A percentile compares a stretch with the other conserved stretches of the same genome.
Evolutionary conservation across 2,329 filamentous ascomycete species (phyloP).

Genomic region (Neonectria magnoliae): DNA sequence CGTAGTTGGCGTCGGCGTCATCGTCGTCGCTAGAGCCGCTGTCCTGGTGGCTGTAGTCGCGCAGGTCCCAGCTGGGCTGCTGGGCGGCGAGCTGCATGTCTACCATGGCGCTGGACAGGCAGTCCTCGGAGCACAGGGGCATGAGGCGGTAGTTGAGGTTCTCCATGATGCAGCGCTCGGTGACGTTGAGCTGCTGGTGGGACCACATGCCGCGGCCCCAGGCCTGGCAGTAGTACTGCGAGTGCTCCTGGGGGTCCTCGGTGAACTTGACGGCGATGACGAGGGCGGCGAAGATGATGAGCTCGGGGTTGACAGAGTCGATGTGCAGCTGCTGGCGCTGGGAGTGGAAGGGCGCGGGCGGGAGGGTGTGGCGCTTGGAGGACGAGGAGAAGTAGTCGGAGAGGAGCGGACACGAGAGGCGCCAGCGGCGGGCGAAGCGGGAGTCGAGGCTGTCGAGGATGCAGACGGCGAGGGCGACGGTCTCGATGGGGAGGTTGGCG

Average conservation of each 20-base stretch:
- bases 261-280: conserved; percentile 74
- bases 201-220: conserved; percentile 69
- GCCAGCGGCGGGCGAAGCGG: conserved; percentile 71
- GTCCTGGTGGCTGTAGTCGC: conserved; percentile 45
- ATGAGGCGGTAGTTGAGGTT: conserved; percentile 71
- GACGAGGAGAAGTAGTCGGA: conserved; percentile 41
- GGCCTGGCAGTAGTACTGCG: conserved; percentile 60
- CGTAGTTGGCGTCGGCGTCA: conserved; percentile 38
- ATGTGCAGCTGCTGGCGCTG: conserved; percentile 61
- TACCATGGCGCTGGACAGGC: conserved; percentile 67
- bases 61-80: conserved; percentile 41
- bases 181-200: conserved; percentile 69
- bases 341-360: conserved; percentile 49
- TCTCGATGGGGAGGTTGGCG: conserved; percentile 67
- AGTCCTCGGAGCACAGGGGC: conserved; percentile 65
- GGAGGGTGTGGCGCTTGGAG: conserved; percentile 61
- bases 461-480: conserved; percentile 71
- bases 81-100: conserved; percentile 70
- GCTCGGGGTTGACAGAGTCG: conserved; percentile 68
- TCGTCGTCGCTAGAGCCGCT: conserved; percentile 43
- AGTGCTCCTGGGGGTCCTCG: conserved; percentile 66
- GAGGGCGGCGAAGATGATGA: conserved; percentile 71
- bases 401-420: conserved; percentile 65
- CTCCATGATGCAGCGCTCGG: conserved; percentile 72
- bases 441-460: conserved; percentile 72